Evolutionary conservation across 768 basidiomycete species (phyloP).

Genomic region (Neoboletus subvelutipes): DNA sequence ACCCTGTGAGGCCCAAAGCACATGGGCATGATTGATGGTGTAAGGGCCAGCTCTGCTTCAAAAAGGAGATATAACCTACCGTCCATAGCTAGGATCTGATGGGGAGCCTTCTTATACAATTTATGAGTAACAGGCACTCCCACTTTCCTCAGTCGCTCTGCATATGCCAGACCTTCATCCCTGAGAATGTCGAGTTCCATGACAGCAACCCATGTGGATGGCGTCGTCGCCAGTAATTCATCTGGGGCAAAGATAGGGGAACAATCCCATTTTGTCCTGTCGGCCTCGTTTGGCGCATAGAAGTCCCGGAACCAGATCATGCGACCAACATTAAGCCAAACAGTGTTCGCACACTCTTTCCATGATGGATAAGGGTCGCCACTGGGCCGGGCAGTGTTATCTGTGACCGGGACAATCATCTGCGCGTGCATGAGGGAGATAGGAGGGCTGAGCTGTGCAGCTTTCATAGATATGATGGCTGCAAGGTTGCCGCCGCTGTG

Average conservation of each 20-base stretch:
- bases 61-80: slow-evolving; percentile 39
- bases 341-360: slow-evolving; percentile 57
- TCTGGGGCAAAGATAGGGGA: slow-evolving; percentile 70
- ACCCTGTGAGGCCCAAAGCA: slow-evolving; percentile 21
- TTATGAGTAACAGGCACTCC: slow-evolving; percentile 57
- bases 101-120: slow-evolving; percentile 64
- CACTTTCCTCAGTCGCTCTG: slow-evolving; percentile 49
- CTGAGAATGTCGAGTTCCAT: slow-evolving; percentile 68
- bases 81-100: slow-evolving; percentile 76
- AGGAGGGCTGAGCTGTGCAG: slow-evolving; percentile 45
- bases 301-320: slow-evolving; percentile 76
- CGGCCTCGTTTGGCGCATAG: slow-evolving; percentile 63
- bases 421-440: slow-evolving; percentile 61
- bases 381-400: slow-evolving; percentile 60
- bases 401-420: slow-evolving; percentile 71
- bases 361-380: slow-evolving; percentile 47
- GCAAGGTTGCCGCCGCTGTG: slow-evolving; percentile 73
- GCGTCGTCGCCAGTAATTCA: slow-evolving; percentile 49
- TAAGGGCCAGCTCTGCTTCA: background rate
- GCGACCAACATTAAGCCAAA: slow-evolving; percentile 58
- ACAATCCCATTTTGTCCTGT: slow-evolving; percentile 66
- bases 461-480: slow-evolving; percentile 66
- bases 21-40: background rate
- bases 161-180: slow-evolving; percentile 68
- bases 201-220: slow-evolving; percentile 65